Conservation (phyloP, 2,329 filamentous ascomycete species). For the Rhinocladiella similis region DNA sequence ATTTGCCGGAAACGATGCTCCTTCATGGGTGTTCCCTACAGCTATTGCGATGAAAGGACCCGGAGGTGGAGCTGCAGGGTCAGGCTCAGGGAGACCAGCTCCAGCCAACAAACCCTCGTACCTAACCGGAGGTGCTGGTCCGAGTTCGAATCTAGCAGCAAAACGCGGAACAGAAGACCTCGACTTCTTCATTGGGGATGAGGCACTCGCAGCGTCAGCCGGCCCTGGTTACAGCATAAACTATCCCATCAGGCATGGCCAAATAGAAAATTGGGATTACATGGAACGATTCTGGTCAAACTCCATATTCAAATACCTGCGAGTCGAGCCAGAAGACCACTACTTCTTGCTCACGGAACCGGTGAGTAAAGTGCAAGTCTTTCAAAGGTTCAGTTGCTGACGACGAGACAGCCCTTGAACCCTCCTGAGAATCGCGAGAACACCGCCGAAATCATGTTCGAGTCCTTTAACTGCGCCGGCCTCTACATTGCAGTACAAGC, state of each 20-base stretch:
- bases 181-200: conserved; percentile 98
- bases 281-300: conserved; percentile 99
- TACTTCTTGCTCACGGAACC: conserved; percentile 98
- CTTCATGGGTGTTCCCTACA: conserved; percentile 98
- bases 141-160: conserved; percentile 75
- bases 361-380: conserved; percentile 53
- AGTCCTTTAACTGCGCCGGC: conserved; percentile 98
- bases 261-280: conserved; percentile 99
- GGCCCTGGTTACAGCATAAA: conserved; percentile 95
- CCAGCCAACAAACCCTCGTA: conserved; percentile 95
- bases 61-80: conserved; percentile 65
- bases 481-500: conserved; percentile 99
- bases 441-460: conserved; percentile 99
- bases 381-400: conserved; percentile 4
- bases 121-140: conserved; percentile 84
- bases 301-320: conserved; percentile 99
- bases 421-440: conserved; percentile 98
- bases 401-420: conserved; percentile 73
- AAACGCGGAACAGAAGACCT: conserved; percentile 97
- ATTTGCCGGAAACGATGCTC: conserved; percentile 98
- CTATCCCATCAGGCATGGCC: conserved; percentile 95
- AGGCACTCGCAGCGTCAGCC: conserved; percentile 78
- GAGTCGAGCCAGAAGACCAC: conserved; percentile 97
- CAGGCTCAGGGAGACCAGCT: conserved; percentile 83
- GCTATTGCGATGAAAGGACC: conserved; percentile 93